These are phyloP conservation scores for Aphanomyces astaci DNA, from an alignment of 352 stramenopile species.

Conservation along the genomic window DNA sequence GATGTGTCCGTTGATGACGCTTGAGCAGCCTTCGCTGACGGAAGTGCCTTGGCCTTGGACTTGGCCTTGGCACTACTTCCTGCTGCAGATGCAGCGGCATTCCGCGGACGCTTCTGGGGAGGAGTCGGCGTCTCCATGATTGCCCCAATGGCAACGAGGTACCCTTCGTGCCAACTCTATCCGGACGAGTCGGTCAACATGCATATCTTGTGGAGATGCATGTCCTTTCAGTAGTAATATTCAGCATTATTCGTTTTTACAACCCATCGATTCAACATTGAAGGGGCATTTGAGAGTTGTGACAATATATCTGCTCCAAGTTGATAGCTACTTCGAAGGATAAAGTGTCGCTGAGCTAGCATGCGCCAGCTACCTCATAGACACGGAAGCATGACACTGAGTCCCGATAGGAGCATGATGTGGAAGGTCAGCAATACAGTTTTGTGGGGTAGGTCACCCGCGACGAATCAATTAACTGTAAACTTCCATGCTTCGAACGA, in stretches of 20 bases:
- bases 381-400: no score
- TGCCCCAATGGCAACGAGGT: slow-evolving; percentile 4
- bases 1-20: neutral
- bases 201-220: neutral
- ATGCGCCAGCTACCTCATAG: no score
- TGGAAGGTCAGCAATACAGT: no score
- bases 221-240: neutral
- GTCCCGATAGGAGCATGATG: no score
- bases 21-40: neutral
- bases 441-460: no score
- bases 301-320: no score
- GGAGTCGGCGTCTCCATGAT: slow-evolving; percentile 23
- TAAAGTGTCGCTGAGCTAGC: no score
- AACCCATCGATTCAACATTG: neutral
- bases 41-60: neutral
- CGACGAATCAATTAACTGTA: no score
- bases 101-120: slow-evolving; percentile 16
- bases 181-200: neutral
- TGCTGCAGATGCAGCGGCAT: neutral
- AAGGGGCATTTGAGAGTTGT: neutral
- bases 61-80: neutral
- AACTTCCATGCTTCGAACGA: no score
- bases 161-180: neutral
- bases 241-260: neutral
- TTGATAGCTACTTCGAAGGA: no score